A percentile compares a stretch with the other conserved stretches of the same genome.
Evolutionary conservation across 306 rosid species (phyloP).

Genomic region (Neltuma alba): DNA sequence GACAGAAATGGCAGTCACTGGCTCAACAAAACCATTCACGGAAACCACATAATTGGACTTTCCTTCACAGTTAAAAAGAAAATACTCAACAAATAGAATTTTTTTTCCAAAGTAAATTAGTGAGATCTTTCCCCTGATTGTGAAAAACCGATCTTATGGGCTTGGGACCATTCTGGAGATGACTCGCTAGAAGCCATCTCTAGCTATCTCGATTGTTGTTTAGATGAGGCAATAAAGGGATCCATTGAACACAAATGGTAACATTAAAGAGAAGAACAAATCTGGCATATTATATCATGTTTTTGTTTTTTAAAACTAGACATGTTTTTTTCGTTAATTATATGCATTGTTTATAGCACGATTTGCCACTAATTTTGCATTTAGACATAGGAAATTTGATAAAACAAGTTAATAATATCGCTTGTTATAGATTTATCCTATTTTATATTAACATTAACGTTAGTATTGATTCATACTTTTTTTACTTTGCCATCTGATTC

Average conservation of each 20-base stretch:
- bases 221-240: not conserved
- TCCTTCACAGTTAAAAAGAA: not conserved
- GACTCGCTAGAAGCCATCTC: not conserved
- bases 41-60: constrained; percentile 20
- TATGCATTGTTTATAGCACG: too few species aligned
- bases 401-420: not conserved
- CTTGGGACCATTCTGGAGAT: constrained; percentile 38
- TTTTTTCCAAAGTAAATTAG: constrained; percentile 11
- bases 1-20: constrained; percentile 32
- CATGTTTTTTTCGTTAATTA: not conserved
- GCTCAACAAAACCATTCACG: constrained; percentile 9
- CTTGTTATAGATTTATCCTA: not conserved
- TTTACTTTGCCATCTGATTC: too few species aligned
- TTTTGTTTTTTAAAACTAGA: not conserved
- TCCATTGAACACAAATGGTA: not conserved
- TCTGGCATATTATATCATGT: not conserved
- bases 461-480: not conserved
- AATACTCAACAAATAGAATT: not conserved
- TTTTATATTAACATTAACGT: not conserved
- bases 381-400: not conserved
- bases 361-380: too few species aligned
- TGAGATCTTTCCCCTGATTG: not conserved
- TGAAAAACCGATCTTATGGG: not conserved
- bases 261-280: not conserved
- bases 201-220: constrained; percentile 18